Evolutionary conservation across 2,329 filamentous ascomycete species (phyloP).

Genomic region (Colletotrichum navitas): DNA sequence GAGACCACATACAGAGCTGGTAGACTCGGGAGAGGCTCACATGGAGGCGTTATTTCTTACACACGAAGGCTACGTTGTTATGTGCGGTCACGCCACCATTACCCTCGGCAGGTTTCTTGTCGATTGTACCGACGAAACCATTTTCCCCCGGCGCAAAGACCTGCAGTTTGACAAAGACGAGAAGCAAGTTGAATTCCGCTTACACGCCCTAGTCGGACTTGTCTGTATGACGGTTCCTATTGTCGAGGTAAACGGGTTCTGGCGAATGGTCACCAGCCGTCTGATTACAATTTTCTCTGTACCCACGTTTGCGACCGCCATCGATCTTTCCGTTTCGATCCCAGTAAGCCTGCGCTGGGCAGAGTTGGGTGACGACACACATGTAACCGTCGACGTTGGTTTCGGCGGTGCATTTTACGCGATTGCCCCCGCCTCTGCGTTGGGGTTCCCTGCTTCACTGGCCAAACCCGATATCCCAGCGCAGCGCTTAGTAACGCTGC

Average conservation of each 20-base stretch:
- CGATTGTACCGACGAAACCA: slow-evolving; percentile 53
- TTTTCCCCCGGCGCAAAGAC: slow-evolving; percentile 54
- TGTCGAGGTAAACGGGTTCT: slow-evolving; percentile 41
- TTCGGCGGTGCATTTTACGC: slow-evolving; percentile 61
- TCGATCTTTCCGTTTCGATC: slow-evolving; percentile 49
- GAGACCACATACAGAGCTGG: slow-evolving; percentile 33
- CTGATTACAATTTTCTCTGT: slow-evolving; percentile 57
- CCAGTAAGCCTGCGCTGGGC: slow-evolving; percentile 52
- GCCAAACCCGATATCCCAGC: slow-evolving; percentile 47
- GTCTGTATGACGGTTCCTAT: slow-evolving; percentile 56
- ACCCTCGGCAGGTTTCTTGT: slow-evolving; percentile 60
- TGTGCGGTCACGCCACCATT: slow-evolving; percentile 53
- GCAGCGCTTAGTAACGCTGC: slow-evolving; percentile 50
- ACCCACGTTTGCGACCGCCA: slow-evolving; percentile 55
- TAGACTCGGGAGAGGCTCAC: slow-evolving; percentile 26
- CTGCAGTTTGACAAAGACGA: slow-evolving; percentile 47
- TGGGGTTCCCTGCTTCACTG: slow-evolving; percentile 54
- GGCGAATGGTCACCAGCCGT: slow-evolving; percentile 52
- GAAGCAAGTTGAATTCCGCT: slow-evolving; percentile 48
- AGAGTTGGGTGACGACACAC: slow-evolving; percentile 48
- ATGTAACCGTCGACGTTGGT: slow-evolving; percentile 51
- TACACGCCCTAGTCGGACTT: slow-evolving; percentile 61
- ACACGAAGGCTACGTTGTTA: slow-evolving; percentile 37
- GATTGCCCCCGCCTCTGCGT: slow-evolving; percentile 51
- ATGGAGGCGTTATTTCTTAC: slow-evolving; percentile 41